Evolutionary conservation across 805 yeast genomes (phyloP), one percentile per base, ranked within the genome.

Genomic region (Yamadazyma ubonensis): DNA sequence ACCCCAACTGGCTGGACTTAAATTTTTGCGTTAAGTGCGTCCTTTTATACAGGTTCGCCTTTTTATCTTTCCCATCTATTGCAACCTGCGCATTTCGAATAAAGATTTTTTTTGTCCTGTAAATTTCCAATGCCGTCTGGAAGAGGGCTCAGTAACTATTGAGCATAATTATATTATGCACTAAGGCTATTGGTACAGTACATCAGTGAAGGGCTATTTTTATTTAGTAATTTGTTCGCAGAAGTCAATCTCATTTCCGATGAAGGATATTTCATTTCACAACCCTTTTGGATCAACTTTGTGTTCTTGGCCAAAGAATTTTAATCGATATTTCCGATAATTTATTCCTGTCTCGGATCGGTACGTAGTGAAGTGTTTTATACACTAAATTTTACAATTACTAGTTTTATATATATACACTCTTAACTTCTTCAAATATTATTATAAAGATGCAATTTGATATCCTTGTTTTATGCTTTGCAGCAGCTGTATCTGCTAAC

Each of bases 401-500:
- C 6, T 12, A 21, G 33, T 9, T 22, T 37, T 17, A 25, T 29
- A 20, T 36, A 20, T 28, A n/a, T 5, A 7, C n/a, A 27, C 17
- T 22, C 25, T 22, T 22, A 22, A 17, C 15, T 16, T 17, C n/a
- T 29, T 9, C 22, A 3, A 3, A 15, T 11, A 7, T 17, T 18
- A 27, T 27, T 10, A 16, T n/a, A 11, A 27, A 10, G 5, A 33
- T 38, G 42, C 26, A 35, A 25, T 17, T 31, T 18, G 36, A 28
- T 18, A 14, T 38, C 47, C 39, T 20, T 38, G 12, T 39, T 33
- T 29, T 50, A 18, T 40, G 4, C 14, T 33, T 41, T 9, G 20
- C 20, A 11, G 38, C 46, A 11, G 35, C 42, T 16, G 54, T 49
- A 5, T 22, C 18, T 11, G 70, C 69, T 3, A 48, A 45, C 17